These are phyloP conservation scores for Curvularia sp. DNA, from an alignment of 2,329 filamentous ascomycete species.

Conservation along the genomic window DNA sequence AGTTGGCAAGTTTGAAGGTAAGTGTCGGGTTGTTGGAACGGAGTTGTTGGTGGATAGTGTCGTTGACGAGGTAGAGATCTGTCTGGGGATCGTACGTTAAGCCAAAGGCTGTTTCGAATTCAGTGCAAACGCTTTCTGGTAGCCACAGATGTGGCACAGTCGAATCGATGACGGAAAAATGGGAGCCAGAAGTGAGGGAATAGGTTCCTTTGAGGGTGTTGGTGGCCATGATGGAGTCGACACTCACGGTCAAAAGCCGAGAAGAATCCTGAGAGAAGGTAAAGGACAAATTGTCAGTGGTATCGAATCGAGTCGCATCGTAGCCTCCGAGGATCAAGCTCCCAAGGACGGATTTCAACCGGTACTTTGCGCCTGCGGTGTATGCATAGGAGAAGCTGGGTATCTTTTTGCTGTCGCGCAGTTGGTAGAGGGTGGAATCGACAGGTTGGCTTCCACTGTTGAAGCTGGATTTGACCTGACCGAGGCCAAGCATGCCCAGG, in stretches of 20 bases:
- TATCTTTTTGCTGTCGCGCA: slow-evolving; percentile 40
- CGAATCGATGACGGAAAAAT: slow-evolving; percentile 52
- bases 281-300: slow-evolving; percentile 42
- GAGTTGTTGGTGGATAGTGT: slow-evolving; percentile 46
- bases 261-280: slow-evolving; percentile 44
- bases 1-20: slow-evolving; percentile 48
- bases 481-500: slow-evolving; percentile 41
- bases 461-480: slow-evolving; percentile 40
- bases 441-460: slow-evolving; percentile 36
- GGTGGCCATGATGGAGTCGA: slow-evolving; percentile 43
- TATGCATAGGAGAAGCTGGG: slow-evolving; percentile 48
- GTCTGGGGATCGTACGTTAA: slow-evolving; percentile 48
- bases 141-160: slow-evolving; percentile 53
- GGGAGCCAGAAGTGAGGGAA: slow-evolving; percentile 38
- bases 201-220: slow-evolving; percentile 46
- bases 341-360: slow-evolving; percentile 42
- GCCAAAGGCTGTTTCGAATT: slow-evolving; percentile 51
- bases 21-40: slow-evolving; percentile 43
- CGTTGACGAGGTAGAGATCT: slow-evolving; percentile 51
- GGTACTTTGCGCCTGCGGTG: slow-evolving; percentile 47
- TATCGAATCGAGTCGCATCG: slow-evolving; percentile 48
- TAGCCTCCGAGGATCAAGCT: slow-evolving; percentile 53
- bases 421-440: slow-evolving; percentile 36
- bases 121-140: slow-evolving; percentile 48
- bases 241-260: slow-evolving; percentile 42